A percentile compares a stretch with the other conserved stretches of the same genome.
These are phyloP conservation scores for Harrya chromipes DNA, from an alignment of 768 basidiomycete species.

Conservation along the genomic window DNA sequence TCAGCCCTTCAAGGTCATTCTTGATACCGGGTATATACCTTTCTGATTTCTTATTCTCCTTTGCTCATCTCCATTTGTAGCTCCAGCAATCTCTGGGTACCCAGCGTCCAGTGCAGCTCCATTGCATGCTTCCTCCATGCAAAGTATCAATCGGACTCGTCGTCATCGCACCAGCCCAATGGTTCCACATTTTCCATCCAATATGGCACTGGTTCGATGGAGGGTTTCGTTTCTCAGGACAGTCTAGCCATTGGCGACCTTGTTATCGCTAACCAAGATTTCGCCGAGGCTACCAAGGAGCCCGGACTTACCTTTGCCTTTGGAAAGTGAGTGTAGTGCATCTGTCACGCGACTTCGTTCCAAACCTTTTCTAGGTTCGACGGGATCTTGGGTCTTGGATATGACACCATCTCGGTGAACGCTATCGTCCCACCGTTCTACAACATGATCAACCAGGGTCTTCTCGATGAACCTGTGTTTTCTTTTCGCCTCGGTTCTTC, in stretches of 20 bases:
- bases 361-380: conserved; percentile 63
- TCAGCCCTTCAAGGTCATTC: conserved; percentile 89
- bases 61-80: conserved; percentile 34
- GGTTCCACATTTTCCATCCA: conserved; percentile 86
- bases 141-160: conserved; percentile 82
- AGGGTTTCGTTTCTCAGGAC: conserved; percentile 92
- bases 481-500: conserved; percentile 90
- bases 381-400: conserved; percentile 91
- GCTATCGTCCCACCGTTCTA: conserved; percentile 93
- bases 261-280: conserved; percentile 69
- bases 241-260: conserved; percentile 79
- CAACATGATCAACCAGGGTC: conserved; percentile 77
- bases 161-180: conserved; percentile 86
- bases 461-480: conserved; percentile 86
- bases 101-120: conserved; percentile 73
- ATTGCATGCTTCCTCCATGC: conserved; percentile 93
- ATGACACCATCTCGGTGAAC: conserved; percentile 95
- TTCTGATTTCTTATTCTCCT: conserved; percentile 18
- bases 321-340: conserved; percentile 63
- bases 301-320: conserved; percentile 98
- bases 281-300: conserved; percentile 94
- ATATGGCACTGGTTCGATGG: conserved; percentile 96
- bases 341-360: not conserved
- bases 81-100: conserved; percentile 94
- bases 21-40: conserved; percentile 77